Conservation (phyloP, 2,329 filamentous ascomycete genomes). For the Clathrospora elynae region DNA sequence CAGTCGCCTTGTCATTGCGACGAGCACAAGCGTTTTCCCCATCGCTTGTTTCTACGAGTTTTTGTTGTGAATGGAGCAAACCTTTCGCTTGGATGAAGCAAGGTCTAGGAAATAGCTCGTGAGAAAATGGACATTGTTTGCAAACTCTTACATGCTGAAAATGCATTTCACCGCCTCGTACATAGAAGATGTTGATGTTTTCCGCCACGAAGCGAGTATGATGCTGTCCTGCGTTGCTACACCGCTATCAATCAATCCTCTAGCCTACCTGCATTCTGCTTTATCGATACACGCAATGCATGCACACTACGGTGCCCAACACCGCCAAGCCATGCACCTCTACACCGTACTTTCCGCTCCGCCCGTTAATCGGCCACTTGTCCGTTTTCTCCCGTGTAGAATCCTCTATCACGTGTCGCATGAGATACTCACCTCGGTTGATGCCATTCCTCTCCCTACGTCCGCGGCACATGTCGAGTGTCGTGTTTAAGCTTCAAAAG, state of each 20-base stretch:
- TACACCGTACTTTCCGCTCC: slow-evolving; percentile 19
- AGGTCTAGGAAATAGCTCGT: too few relatives aligned
- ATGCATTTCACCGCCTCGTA: too few relatives aligned
- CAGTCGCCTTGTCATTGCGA: too few relatives aligned
- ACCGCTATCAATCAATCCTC: slow-evolving; percentile 1
- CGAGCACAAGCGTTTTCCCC: slow-evolving; percentile 3
- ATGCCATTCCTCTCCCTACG: neutral
- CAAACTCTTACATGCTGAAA: too few relatives aligned
- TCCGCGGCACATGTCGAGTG: neutral
- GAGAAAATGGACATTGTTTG: too few relatives aligned
- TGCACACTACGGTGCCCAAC: slow-evolving; percentile 8
- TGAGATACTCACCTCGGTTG: too few relatives aligned
- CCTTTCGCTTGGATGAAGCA: too few relatives aligned
- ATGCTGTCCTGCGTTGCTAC: too few relatives aligned
- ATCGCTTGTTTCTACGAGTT: neutral
- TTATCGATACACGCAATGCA: slow-evolving; percentile 8
- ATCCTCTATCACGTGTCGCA: neutral
- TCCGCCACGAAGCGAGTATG: too few relatives aligned
- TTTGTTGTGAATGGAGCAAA: too few relatives aligned
- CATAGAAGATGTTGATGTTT: too few relatives aligned
- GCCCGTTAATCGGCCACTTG: slow-evolving; percentile 7
- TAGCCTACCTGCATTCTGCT: slow-evolving; percentile 2
- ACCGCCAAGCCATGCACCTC: slow-evolving; percentile 18
- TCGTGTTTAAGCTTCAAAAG: too few relatives aligned
- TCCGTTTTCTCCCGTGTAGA: neutral